phyloP scores from a whole-genome alignment of 208 protist species.

The Kentomonas sorsogonicus region DNA sequence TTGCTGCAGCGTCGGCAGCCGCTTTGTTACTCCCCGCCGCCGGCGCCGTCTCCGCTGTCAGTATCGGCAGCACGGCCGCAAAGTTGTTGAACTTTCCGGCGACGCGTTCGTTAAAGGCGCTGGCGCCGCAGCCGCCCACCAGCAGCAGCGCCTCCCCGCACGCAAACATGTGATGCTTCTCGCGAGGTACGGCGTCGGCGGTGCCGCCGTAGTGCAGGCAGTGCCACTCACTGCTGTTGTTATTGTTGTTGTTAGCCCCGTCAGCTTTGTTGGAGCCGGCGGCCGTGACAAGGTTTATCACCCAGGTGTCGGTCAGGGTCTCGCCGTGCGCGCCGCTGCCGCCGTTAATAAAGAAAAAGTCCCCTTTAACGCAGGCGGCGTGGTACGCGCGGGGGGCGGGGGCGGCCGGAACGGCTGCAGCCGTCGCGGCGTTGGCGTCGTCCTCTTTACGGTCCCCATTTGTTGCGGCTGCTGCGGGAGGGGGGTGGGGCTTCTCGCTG shows the following conservation, averaged over 20 bases:
- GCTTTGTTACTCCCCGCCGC: too few species aligned
- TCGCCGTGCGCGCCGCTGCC: conserved; percentile 25
- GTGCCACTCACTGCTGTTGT: too few species aligned
- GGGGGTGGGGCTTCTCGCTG: background rate
- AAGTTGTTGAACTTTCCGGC: conserved; percentile 68
- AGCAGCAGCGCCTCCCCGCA: conserved; percentile 66
- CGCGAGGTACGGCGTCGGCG: conserved; percentile 56
- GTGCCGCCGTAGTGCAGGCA: conserved; percentile 53
- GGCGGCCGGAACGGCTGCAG: background rate
- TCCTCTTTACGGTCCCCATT: background rate
- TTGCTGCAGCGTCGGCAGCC: too few species aligned
- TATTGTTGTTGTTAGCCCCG: too few species aligned
- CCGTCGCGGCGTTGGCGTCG: background rate
- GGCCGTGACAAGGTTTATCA: conserved; percentile 40
- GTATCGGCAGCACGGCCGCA: conserved; percentile 51
- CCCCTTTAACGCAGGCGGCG: conserved; percentile 47
- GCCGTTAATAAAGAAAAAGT: conserved; percentile 69
- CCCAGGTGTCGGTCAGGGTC: conserved; percentile 69
- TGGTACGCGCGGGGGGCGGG: conserved; percentile 46
- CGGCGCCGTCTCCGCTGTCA: too few species aligned
- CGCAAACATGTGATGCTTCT: conserved; percentile 61
- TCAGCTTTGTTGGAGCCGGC: too few species aligned
- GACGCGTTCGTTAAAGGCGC: conserved; percentile 24
- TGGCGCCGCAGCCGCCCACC: conserved; percentile 65
- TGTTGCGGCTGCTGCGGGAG: background rate